Evolutionary conservation across 176 grass and related monocot genomes (phyloP), one percentile per base, ranked within the genome.

Genomic region (Poa annua): DNA sequence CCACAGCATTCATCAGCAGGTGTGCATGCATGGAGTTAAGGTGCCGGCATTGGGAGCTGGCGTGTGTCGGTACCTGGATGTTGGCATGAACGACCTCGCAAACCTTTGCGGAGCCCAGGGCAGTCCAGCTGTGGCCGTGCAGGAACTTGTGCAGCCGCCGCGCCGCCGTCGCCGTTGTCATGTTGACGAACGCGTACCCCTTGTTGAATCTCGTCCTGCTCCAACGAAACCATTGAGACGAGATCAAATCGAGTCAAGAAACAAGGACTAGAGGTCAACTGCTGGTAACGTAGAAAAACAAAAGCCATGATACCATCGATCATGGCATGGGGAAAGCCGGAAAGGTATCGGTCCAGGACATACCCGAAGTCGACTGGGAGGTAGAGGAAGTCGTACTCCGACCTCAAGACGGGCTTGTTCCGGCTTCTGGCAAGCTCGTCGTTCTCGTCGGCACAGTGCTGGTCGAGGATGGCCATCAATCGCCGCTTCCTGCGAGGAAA

Each of bases 351-450:
- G 41, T 8, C 47, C 12, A 49, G 62, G 3, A 65, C 32, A 24
- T 73, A 73, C 70, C 44, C 0, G 45, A 73, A 73, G 33, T 97
- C 92, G 0, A 97, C 66, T 0, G 92, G 88, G 15, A 94, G 34
- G 83, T 97, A 97, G 8, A 94, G 71, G 24, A 90, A 97, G 9
- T 94, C 92, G 15, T 92, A 89, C 55, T 79, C 86, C 0, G 89
- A 90, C 11, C 14, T 67, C 15, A 68, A 29, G 0, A 38, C 35
- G 39, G 39, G 7, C 39, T 41, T 41, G 39, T 41, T 41, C 39
- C 39, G 6, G 15, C 6, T 5, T 41, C 39, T 21, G 6, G 41
- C 12, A 26, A 80, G 77, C 6, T 75, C 84, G 1, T 19, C 6
- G n/a, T 94, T 94, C 79, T 86, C 83, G 3, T 80, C 19, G 2